A percentile compares a stretch with the other conserved stretches of the same genome.
Conservation (phyloP, 2,329 filamentous ascomycete genomes). For the Calonectria naviculata region DNA sequence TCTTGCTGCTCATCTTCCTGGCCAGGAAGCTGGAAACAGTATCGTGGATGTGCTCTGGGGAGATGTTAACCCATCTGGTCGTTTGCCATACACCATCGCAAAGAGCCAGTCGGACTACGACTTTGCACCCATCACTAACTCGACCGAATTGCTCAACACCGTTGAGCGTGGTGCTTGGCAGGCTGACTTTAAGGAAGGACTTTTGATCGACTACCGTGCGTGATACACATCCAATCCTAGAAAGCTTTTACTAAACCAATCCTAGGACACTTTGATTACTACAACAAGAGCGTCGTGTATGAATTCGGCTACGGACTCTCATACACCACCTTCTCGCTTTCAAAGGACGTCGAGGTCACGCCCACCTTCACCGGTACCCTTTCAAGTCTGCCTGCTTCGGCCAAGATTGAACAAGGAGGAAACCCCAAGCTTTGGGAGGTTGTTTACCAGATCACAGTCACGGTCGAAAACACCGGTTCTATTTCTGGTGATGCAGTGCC, state of each 20-base stretch:
- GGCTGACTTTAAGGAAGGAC: neutral
- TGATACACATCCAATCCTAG: too few relatives aligned
- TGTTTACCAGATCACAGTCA: neutral
- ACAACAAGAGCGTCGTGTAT: neutral
- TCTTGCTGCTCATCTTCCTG: neutral
- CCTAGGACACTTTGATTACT: neutral
- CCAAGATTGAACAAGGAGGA: neutral
- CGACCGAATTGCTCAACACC: neutral
- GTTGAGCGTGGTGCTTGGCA: neutral
- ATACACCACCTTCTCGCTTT: neutral
- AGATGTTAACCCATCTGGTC: neutral
- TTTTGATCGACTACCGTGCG: neutral
- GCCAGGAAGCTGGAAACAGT: slow-evolving; percentile 8
- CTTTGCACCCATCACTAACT: neutral
- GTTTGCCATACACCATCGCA: neutral
- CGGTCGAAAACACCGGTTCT: neutral
- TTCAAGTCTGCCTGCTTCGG: neutral
- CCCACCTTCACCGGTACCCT: neutral
- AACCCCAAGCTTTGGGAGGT: slow-evolving; percentile 3
- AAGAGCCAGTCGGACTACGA: neutral
- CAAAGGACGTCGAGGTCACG: neutral
- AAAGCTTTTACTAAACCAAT: neutral
- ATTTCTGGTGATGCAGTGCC: neutral
- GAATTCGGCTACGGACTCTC: neutral
- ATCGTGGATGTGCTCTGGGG: slow-evolving; percentile 8